A percentile compares a stretch with the other conserved stretches of the same genome.
phyloP scores from a whole-genome alignment of 2,329 filamentous ascomycete species.

The Aschersonia sp. region DNA sequence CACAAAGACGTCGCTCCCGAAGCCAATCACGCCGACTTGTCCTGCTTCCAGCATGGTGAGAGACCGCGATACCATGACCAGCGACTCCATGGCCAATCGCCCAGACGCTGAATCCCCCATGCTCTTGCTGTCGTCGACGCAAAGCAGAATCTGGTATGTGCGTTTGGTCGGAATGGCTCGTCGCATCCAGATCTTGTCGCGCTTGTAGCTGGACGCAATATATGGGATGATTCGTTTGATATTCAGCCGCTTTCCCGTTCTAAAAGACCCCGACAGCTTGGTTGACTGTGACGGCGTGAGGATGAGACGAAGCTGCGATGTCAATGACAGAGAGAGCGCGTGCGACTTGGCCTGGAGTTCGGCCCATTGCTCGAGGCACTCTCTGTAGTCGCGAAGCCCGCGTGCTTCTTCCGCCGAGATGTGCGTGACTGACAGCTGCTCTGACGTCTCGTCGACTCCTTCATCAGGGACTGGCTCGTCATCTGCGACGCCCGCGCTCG shows the following conservation, averaged over 20 bases:
- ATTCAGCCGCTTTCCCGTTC: slow-evolving; percentile 94
- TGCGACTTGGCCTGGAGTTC: slow-evolving; percentile 76
- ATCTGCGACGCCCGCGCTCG: slow-evolving; percentile 23
- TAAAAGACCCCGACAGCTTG: slow-evolving; percentile 91
- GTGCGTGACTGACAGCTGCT: slow-evolving; percentile 60
- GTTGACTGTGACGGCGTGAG: slow-evolving; percentile 88
- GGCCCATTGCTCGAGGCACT: slow-evolving; percentile 65
- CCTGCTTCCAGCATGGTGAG: slow-evolving; percentile 90
- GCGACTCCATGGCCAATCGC: slow-evolving; percentile 77
- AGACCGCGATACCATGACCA: slow-evolving; percentile 78
- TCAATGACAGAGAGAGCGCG: slow-evolving; percentile 73
- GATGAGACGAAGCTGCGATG: slow-evolving; percentile 90
- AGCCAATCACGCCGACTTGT: slow-evolving; percentile 81
- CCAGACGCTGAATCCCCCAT: slow-evolving; percentile 76
- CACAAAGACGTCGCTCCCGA: slow-evolving; percentile 70
- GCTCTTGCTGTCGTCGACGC: slow-evolving; percentile 86
- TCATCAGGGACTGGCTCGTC: slow-evolving; percentile 33
- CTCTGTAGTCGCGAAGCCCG: slow-evolving; percentile 31
- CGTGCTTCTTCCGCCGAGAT: slow-evolving; percentile 33
- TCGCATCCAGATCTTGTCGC: slow-evolving; percentile 99
- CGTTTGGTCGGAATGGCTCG: slow-evolving; percentile 83
- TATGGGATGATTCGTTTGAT: slow-evolving; percentile 99
- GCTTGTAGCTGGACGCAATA: slow-evolving; percentile 95
- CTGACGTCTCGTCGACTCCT: slow-evolving; percentile 36
- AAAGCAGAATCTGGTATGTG: slow-evolving; percentile 92